A percentile compares a stretch with the other conserved stretches of the same genome.
Conservation (phyloP, 2,329 filamentous ascomycete species). For the Verticillium klebahnii region DNA sequence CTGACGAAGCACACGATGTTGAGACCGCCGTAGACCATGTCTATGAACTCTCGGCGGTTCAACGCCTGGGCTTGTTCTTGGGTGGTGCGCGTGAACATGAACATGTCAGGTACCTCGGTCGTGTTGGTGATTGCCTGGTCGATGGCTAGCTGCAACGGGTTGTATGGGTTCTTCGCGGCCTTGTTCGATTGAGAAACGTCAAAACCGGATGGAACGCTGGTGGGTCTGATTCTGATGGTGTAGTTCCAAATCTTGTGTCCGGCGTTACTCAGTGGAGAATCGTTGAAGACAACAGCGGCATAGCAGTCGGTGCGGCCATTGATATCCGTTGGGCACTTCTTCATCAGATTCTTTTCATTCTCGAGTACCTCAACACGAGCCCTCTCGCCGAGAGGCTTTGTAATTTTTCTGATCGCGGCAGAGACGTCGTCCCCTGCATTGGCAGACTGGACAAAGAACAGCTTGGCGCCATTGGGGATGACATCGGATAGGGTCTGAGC, state of each 20-base stretch:
- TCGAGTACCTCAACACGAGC: constrained; percentile 5
- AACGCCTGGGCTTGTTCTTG: not conserved
- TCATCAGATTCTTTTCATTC: constrained; percentile 11
- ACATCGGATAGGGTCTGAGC: not conserved
- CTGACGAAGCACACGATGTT: constrained; percentile 58
- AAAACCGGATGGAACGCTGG: not conserved
- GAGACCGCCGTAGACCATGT: not conserved
- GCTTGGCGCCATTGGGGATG: not conserved
- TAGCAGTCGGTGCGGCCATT: constrained; percentile 23
- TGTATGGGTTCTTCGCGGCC: not conserved
- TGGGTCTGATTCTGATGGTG: constrained; percentile 12
- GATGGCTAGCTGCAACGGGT: not conserved
- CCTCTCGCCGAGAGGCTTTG: not conserved
- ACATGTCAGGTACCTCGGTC: not conserved
- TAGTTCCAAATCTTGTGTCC: constrained; percentile 22
- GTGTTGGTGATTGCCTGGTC: constrained; percentile 5
- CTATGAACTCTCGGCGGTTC: not conserved
- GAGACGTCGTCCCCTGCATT: not conserved
- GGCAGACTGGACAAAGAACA: not conserved
- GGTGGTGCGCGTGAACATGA: constrained; percentile 2
- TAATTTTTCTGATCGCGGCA: not conserved
- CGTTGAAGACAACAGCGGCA: constrained; percentile 20
- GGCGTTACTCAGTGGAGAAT: constrained; percentile 20
- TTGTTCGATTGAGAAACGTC: not conserved
- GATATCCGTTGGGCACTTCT: constrained; percentile 17